Evolutionary conservation across 192 early-diverging fungal species (phyloP).

Genomic region (Podila epigama): DNA sequence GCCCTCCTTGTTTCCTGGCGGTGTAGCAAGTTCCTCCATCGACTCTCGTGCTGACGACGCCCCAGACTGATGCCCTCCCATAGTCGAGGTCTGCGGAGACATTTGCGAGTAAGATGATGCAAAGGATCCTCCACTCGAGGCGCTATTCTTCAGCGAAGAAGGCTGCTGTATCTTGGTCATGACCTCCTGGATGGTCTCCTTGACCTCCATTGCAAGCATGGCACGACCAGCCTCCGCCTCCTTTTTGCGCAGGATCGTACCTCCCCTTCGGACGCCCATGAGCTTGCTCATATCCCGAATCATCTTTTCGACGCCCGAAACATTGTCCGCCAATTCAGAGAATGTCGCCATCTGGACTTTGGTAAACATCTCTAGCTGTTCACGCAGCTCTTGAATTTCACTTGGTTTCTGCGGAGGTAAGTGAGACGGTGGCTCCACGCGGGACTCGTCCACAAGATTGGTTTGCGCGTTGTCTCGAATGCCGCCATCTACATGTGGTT

Average conservation of each 20-base stretch:
- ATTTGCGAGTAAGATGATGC: not conserved
- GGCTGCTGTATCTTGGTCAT: constrained; percentile 11
- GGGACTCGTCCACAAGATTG: too few relatives aligned
- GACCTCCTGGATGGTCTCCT: constrained; percentile 41
- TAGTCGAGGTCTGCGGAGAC: not conserved
- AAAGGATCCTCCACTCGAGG: too few relatives aligned
- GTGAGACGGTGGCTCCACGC: not conserved
- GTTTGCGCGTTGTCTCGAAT: too few relatives aligned
- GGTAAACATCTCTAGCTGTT: constrained; percentile 44
- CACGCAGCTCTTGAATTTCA: constrained; percentile 26
- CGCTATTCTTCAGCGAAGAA: not conserved
- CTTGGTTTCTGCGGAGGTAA: not conserved
- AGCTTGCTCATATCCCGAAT: constrained; percentile 46
- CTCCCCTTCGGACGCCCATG: constrained; percentile 39
- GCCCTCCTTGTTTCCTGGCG: not conserved
- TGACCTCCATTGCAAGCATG: constrained; percentile 34
- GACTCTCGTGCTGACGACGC: not conserved
- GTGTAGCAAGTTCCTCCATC: not conserved
- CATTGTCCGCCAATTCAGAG: constrained; percentile 41
- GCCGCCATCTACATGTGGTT: too few relatives aligned
- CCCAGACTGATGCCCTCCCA: not conserved
- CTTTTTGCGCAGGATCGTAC: constrained; percentile 29
- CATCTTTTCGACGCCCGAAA: constrained; percentile 42
- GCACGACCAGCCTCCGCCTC: constrained; percentile 31
- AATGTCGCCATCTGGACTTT: constrained; percentile 42